These are phyloP conservation scores for Zarea fungicola DNA, from an alignment of 2,329 filamentous ascomycete genomes.

Conservation along the genomic window DNA sequence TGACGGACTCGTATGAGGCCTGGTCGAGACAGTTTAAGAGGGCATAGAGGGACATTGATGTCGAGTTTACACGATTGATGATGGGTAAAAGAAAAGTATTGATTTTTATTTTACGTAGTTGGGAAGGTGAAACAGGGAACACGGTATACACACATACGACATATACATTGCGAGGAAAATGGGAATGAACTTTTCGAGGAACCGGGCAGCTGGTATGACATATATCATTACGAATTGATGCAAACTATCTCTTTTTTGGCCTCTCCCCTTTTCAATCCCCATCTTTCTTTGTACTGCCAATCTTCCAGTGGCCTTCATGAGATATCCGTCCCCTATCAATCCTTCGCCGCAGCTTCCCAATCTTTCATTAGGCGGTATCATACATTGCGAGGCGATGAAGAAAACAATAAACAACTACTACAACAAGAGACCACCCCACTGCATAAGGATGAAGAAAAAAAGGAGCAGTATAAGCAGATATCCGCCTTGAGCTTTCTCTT, in stretches of 20 bases:
- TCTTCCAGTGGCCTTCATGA: too few species aligned
- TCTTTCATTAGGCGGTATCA: neutral
- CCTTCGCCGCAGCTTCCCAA: too few species aligned
- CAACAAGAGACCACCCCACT: neutral
- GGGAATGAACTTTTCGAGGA: too few species aligned
- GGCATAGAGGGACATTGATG: constrained; percentile 9
- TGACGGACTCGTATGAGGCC: constrained; percentile 53
- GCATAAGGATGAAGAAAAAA: neutral
- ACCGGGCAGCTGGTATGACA: too few species aligned
- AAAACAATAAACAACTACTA: neutral
- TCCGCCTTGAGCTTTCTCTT: neutral
- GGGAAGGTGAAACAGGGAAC: neutral
- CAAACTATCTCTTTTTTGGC: neutral
- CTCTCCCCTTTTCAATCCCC: neutral
- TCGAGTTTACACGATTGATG: too few species aligned
- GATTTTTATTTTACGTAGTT: neutral
- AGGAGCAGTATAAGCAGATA: neutral
- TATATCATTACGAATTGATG: neutral
- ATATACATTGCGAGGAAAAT: too few species aligned
- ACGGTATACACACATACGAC: neutral
- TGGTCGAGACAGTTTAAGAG: constrained; percentile 43
- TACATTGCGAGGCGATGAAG: neutral
- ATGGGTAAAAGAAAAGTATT: neutral
- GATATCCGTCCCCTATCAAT: neutral
- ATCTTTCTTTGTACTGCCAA: neutral